Evolutionary conservation across 129 eudicot species (phyloP), one percentile per base, ranked within the genome.

Genomic region (Pittosporum tobira): DNA sequence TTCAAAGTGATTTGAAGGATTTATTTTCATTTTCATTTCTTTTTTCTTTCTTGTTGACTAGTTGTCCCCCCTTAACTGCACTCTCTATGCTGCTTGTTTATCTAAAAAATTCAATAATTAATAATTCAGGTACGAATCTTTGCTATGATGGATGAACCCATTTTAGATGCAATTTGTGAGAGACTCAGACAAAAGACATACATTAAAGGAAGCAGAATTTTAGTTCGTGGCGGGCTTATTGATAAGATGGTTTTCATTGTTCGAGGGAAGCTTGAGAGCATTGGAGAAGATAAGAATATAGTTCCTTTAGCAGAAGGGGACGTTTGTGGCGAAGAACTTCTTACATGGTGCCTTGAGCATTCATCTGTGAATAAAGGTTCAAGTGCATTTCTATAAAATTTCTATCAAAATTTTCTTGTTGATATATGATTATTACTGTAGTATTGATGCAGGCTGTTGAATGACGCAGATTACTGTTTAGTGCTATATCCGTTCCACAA

Each of bases 281-380:
- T 62, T 5, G 96, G 82, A 30, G 78, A 79, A 63, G 96, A 84
- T 57, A 73, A 66, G 24, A 68, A 49, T 59, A 44, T 0, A 28
- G 71, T 60, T 40, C 74, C 82, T 13, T 63, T 84, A 63, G 42
- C 66, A 0, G 96, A 88, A 57, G 94, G 94, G 27, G 89, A 79
- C 63, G 87, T 68, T 59, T 84, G 90, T 57, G 96, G 96, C 11
- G 96, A 88, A 79, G 96, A 88, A 74, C 96, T 88, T 55, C 89
- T 88, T 29, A 78, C 38, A 19, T 84, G 94, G 90, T 84, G 87
- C 79, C 90, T 88, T 37, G 96, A 88, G 68, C 82, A 68, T 66
- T 84, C 94, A 54, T 73, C 78, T 45, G 64, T 74, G 46, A 74
- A 77, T 38, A 79, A 62, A 79, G 91, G 91, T 82, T 68, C 26